Conservation (phyloP, 2,329 filamentous ascomycete genomes). For the Fusarium caatingaense region DNA sequence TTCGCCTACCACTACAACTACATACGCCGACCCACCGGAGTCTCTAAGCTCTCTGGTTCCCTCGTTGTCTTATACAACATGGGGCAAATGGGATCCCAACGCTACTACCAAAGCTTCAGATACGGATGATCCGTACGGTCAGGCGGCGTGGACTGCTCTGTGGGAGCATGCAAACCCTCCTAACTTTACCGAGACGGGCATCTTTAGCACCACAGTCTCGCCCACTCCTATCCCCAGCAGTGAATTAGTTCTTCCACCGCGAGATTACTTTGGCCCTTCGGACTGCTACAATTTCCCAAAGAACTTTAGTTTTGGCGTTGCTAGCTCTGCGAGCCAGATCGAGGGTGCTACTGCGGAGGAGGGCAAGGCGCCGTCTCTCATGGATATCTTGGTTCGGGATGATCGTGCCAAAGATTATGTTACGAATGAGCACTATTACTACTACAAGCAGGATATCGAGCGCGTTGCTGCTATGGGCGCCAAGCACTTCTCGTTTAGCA, state of each 20-base stretch:
- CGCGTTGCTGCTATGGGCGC: constrained; percentile 63
- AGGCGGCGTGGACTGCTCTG: constrained; percentile 49
- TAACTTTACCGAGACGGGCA: constrained; percentile 49
- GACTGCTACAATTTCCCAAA: constrained; percentile 63
- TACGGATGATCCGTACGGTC: constrained; percentile 47
- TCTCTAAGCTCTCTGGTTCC: constrained; percentile 43
- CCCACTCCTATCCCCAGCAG: constrained; percentile 65
- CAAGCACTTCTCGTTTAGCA: constrained; percentile 63
- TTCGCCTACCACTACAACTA: constrained; percentile 47
- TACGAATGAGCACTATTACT: constrained; percentile 64
- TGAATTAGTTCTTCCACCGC: constrained; percentile 66
- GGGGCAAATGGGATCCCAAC: constrained; percentile 52
- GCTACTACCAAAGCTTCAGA: constrained; percentile 45
- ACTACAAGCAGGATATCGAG: constrained; percentile 68
- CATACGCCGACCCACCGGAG: constrained; percentile 47
- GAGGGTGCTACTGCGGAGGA: constrained; percentile 59
- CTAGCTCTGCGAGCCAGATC: constrained; percentile 59
- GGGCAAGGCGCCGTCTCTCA: constrained; percentile 56
- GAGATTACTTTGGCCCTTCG: constrained; percentile 60
- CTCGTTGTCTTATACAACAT: constrained; percentile 49
- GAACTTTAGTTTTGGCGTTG: constrained; percentile 61
- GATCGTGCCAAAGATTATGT: constrained; percentile 49
- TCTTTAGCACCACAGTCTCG: constrained; percentile 61
- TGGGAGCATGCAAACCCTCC: constrained; percentile 51
- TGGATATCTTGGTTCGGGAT: constrained; percentile 54